Evolutionary conservation across 371 early-diverging fungal genomes (phyloP), one percentile per base, ranked within the genome.

Genomic region (Mortierella sp.): DNA sequence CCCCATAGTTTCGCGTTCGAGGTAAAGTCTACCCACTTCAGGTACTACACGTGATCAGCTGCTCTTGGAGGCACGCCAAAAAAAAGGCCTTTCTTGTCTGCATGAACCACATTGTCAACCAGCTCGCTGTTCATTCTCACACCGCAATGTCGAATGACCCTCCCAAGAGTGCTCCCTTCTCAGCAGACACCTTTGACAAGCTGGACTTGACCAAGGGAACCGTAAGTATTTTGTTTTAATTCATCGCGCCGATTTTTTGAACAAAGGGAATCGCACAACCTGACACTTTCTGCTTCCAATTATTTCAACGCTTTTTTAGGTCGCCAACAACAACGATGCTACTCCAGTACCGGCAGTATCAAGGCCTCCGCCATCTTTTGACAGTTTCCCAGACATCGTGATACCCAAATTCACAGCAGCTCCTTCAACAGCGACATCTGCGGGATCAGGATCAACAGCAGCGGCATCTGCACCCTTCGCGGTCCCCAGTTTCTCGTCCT

Each of bases 361-460:
- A 37, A 52, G 0, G 5, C 63, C 61, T 1, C 79, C 79, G 48
- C 80, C 80, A 45, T 58, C 72, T 7, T 80, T 80, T 40, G 76
- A 76, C 64, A 80, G 80, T 43, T 80, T 76, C 24, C 80, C 80
- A 8, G 80, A 75, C 65, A n/a, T 74, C 8, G 1, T 64, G 11
- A 45, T 66, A 24, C 79, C 73, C 0, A 40, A 22, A 53, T 34
- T 29, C 14, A 19, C 11, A 6, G 34, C 61, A 14, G 29, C 66
- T 6, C 31, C 66, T 9, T 10, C 66, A 13, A 47, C 41, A 39
- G 29, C 52, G 3, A 40, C 26, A 19, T 40, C 53, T 2, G 40
- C 22, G 7, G 50, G 16, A 22, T 34, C 53, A 11, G 24, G 63
- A 1, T 34, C 58, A 6, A 7, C 24, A 11, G 10, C 40, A 26